Base-by-base conservation (phyloP, 257 asterid genomes). In the Gardenia jasminoides region DNA sequence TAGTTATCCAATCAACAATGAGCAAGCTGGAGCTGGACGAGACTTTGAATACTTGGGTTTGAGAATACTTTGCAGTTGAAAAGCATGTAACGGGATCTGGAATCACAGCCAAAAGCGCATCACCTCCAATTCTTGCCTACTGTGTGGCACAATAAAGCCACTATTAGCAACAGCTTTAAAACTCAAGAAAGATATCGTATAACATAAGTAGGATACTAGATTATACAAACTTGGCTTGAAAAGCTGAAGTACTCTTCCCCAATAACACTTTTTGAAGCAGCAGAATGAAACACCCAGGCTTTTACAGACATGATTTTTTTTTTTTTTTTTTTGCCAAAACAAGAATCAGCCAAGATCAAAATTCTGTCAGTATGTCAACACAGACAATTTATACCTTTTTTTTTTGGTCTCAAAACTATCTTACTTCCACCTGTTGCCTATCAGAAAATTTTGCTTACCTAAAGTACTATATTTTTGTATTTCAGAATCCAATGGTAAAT, bases 61-160 rank as follows among this genome's bases (percentile, higher is more conserved):
- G 99, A 78, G 91, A 89, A 81, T 93, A 93, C 81, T 74, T 89
- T 71, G 99, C 96, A n/a, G 94, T 91, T 65, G 98, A 87, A 83
- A 93, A 96, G 84, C 99, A 96, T 33, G 99, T 96, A 65, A 96
- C 99, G 33, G 99, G 99, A 83, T 96, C 99, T 43, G 99, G 99
- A 78, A 93, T 88, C 61, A 93, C 89, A 43, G 86, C 99, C 86
- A 96, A 81, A 77, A 96, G 91, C 20, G 96, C 92, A 64, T 87
- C 86, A 31, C 74, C 48, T 70, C 98, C 97, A 10, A 93, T 44
- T 81, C 86, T 91, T 39, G 97, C 97, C 99, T 94, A 87, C 89
- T 86, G 90, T 85, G 83, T 44, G 82, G 87, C 78, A 82, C 64
- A 71, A 80, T 68, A 83, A 48, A 83, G 84, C 88, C 87, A 68